Conservation (phyloP, 2,329 filamentous ascomycete species). For the Penicillium thymicola region DNA sequence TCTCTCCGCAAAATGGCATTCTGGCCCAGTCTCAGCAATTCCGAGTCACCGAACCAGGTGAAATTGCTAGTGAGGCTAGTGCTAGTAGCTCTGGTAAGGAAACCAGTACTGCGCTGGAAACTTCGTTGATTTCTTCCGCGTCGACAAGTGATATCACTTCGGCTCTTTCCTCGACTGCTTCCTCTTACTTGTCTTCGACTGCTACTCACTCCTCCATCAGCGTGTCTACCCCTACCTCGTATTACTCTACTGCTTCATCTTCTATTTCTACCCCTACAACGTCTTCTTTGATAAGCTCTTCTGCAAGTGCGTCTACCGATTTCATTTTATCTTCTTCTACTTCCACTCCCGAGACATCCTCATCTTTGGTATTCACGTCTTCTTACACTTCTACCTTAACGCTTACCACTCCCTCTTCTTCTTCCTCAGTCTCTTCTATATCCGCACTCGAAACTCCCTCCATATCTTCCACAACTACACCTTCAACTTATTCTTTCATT, state of each 20-base stretch:
- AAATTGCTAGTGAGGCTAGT: conserved; percentile 14
- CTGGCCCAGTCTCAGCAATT: conserved; percentile 42
- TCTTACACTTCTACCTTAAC: background rate
- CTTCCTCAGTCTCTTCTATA: conserved; percentile 13
- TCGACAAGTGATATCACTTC: conserved; percentile 15
- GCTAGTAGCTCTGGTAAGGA: conserved; percentile 24
- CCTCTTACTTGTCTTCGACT: conserved; percentile 18
- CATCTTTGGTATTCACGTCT: background rate
- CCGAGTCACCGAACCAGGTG: conserved; percentile 23
- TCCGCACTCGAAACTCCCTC: conserved; percentile 11
- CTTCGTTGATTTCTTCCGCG: conserved; percentile 20
- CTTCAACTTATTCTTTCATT: conserved; percentile 22
- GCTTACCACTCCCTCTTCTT: conserved; percentile 9
- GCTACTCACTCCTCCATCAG: conserved; percentile 10
- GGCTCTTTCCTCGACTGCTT: conserved; percentile 15
- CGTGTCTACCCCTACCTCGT: conserved; percentile 11
- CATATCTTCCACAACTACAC: conserved; percentile 13
- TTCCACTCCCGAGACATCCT: background rate
- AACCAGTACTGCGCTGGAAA: conserved; percentile 27
- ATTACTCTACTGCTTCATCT: conserved; percentile 15
- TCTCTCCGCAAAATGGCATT: conserved; percentile 39
- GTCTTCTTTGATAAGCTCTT: conserved; percentile 24
- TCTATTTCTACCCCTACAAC: conserved; percentile 16
- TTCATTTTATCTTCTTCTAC: conserved; percentile 7
- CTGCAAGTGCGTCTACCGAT: conserved; percentile 19